Base-by-base conservation (phyloP, 2,329 filamentous ascomycete species). In the Trichoderma sp. region DNA sequence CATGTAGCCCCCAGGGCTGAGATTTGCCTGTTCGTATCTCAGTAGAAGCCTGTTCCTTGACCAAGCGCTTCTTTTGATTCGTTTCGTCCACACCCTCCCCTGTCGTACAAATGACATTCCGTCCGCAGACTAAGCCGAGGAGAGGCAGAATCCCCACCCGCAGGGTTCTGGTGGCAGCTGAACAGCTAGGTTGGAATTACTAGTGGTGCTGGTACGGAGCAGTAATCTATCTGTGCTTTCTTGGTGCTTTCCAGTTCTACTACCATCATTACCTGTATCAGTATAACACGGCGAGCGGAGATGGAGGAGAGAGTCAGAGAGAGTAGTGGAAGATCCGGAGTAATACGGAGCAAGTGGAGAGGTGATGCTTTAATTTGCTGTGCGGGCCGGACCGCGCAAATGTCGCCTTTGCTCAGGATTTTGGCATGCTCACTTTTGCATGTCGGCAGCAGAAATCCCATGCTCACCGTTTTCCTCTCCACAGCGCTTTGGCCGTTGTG, bases 41-140 rank as follows among this genome's bases (percentile, higher is more conserved):
- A 39, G 26, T 21, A 30, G 64, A 57, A 43, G 51, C 64, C 18
- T 57, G 24, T 57, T 67, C 32, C 32, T 14, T 67, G 30, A 28
- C 39, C 51, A 57, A 24, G 7, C 51, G 4, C 32, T 21, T 21
- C 32, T 28, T 28, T 21, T 21, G 26, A 15, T 28, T 57, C 15
- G 9, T 28, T 32, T 26, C 30, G 28, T 21, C 51, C 63, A 56
- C 43, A 9, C 63, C 63, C 63, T 28, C 64, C 60, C 64, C 12
- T 39, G 64, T 67, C 51, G 12, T 15, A 6, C 47, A 39, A 67
- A 67, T 67, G 64, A 67, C 64, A 67, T 67, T 67, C 64, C 64
- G 6, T 57, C 64, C 64, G 51, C 32, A 58, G 32, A 11, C 64
- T 68, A 68, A 43, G 36, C 65, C 65, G 5, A 68, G 65, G 53